phyloP scores from a whole-genome alignment of 305 asterid genomes.

The Fraxinus platypoda region DNA sequence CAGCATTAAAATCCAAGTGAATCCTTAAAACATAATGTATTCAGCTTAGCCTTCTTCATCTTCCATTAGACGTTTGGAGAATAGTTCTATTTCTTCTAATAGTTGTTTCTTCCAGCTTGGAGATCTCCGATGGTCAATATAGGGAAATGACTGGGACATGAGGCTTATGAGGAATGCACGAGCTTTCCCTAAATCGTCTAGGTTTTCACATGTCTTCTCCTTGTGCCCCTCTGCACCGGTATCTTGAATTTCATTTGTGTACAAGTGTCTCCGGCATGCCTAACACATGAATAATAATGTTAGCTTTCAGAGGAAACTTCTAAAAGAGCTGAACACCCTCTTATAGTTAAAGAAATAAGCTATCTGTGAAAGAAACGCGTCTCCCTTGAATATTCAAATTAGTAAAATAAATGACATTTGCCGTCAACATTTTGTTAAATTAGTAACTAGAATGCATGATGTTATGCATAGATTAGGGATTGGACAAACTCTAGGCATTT shows the following conservation, averaged over 20 bases:
- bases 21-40: not conserved
- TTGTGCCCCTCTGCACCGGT: slow-evolving; percentile 23
- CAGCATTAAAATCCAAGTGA: not conserved
- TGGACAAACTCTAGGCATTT: not conserved
- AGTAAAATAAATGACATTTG: not conserved
- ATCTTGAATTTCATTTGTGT: slow-evolving; percentile 45
- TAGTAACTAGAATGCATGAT: not conserved
- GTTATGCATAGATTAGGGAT: not conserved
- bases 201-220: slow-evolving; percentile 21
- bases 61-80: slow-evolving; percentile 60
- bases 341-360: not conserved
- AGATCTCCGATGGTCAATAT: slow-evolving; percentile 24
- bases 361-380: not conserved
- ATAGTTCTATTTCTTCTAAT: slow-evolving; percentile 65
- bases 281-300: slow-evolving; percentile 27
- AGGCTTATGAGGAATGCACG: slow-evolving; percentile 48
- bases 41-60: slow-evolving; percentile 38
- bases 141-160: slow-evolving; percentile 33
- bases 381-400: not conserved
- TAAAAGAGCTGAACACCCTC: not conserved
- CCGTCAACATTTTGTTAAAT: not conserved
- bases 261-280: slow-evolving; percentile 65
- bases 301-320: not conserved
- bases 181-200: slow-evolving; percentile 34
- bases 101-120: slow-evolving; percentile 37